Conservation (phyloP, 2,329 filamentous ascomycete genomes). For the Tolypocladium guangdongense region DNA sequence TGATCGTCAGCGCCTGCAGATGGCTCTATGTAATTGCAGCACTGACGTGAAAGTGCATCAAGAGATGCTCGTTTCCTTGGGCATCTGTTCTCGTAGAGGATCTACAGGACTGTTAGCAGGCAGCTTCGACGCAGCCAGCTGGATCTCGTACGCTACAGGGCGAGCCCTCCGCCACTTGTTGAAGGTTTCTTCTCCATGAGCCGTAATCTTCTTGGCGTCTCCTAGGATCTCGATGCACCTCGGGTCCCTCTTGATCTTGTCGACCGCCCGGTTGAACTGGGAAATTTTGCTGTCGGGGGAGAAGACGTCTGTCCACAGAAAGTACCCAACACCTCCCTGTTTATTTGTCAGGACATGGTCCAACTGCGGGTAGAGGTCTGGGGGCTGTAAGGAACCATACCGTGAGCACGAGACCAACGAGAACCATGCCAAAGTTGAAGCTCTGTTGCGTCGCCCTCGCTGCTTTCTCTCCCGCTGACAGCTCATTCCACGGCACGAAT, state of each 20-base stretch:
- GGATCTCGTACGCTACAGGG: constrained; percentile 41
- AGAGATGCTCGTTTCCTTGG: constrained; percentile 66
- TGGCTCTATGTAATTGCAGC: background rate
- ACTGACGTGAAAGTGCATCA: constrained; percentile 74
- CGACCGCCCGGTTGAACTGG: constrained; percentile 79
- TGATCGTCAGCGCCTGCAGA: constrained; percentile 8
- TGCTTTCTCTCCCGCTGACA: constrained; percentile 67
- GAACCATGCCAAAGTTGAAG: constrained; percentile 72
- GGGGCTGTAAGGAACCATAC: constrained; percentile 35
- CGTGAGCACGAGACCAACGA: constrained; percentile 65
- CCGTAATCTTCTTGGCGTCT: constrained; percentile 61
- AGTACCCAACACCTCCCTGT: constrained; percentile 64
- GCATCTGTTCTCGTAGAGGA: constrained; percentile 59
- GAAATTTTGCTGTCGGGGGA: constrained; percentile 74
- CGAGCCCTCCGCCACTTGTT: constrained; percentile 69
- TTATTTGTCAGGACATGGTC: background rate
- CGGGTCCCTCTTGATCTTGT: constrained; percentile 62
- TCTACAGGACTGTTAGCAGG: constrained; percentile 30
- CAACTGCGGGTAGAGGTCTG: background rate
- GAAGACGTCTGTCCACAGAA: constrained; percentile 75
- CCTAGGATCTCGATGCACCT: constrained; percentile 66
- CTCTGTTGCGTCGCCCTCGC: constrained; percentile 81
- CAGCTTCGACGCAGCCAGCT: background rate
- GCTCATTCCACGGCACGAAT: constrained; percentile 65
- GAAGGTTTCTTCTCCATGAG: constrained; percentile 69